Percentiles rank a stretch among this genome's conserved stretches.
Conservation (phyloP, 2,329 filamentous ascomycete genomes). For the Epicoccum sorghinum region DNA sequence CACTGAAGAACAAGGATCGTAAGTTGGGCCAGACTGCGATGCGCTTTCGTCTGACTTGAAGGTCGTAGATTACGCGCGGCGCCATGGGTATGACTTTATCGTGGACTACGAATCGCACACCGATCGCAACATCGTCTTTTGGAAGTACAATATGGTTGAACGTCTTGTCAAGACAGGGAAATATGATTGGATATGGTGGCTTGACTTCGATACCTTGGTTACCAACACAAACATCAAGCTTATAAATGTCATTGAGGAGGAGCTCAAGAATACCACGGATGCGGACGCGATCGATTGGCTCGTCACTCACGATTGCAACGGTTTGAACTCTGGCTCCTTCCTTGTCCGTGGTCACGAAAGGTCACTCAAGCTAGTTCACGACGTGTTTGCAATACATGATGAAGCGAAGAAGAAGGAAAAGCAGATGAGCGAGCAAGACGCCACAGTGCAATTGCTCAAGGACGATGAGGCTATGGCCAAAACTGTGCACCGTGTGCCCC, state of each 20-base stretch:
- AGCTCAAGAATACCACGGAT: slow-evolving; percentile 36
- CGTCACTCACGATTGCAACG: slow-evolving; percentile 49
- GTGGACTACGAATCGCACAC: slow-evolving; percentile 48
- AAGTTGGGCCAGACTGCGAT: slow-evolving; percentile 12
- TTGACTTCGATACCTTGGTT: slow-evolving; percentile 51
- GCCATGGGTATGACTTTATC: slow-evolving; percentile 49
- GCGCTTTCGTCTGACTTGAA: background rate
- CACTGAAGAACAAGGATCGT: slow-evolving; percentile 49
- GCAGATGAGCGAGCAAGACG: slow-evolving; percentile 48
- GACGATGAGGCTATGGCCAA: slow-evolving; percentile 26
- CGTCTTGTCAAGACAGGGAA: slow-evolving; percentile 41
- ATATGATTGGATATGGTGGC: slow-evolving; percentile 53
- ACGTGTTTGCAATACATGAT: slow-evolving; percentile 36
- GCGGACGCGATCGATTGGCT: slow-evolving; percentile 47
- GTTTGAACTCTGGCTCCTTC: slow-evolving; percentile 49
- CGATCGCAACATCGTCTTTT: slow-evolving; percentile 40
- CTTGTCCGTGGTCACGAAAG: slow-evolving; percentile 44
- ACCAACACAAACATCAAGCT: slow-evolving; percentile 48
- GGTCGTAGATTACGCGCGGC: slow-evolving; percentile 45
- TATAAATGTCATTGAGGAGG: slow-evolving; percentile 44
- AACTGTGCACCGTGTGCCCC: slow-evolving; percentile 40
- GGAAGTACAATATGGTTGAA: slow-evolving; percentile 49
- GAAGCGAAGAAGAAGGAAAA: slow-evolving; percentile 26
- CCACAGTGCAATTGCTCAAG: slow-evolving; percentile 43
- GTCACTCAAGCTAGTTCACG: slow-evolving; percentile 43